phyloP scores from a whole-genome alignment of 768 basidiomycete species.

The Rhizopogon roseolus region DNA sequence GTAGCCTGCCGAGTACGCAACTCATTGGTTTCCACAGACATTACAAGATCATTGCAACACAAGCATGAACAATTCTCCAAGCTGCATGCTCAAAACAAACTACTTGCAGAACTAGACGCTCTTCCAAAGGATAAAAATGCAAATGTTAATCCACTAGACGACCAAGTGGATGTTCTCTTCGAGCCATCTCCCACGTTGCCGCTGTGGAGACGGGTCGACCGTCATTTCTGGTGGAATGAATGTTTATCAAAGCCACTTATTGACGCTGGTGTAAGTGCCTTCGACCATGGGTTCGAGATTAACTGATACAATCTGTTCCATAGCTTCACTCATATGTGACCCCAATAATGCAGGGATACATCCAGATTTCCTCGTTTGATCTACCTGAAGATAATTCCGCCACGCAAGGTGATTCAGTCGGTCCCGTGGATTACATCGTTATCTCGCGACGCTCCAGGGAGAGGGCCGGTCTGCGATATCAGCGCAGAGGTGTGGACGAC shows the following conservation, averaged over 20 bases:
- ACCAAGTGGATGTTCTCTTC: constrained; percentile 45
- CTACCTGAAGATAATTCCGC: constrained; percentile 40
- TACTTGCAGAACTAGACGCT: constrained; percentile 60
- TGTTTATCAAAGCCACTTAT: constrained; percentile 80
- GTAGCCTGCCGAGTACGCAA: not conserved
- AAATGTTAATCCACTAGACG: constrained; percentile 19
- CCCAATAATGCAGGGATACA: constrained; percentile 92
- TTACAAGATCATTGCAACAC: constrained; percentile 78
- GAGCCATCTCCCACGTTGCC: constrained; percentile 80
- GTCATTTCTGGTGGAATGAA: constrained; percentile 97
- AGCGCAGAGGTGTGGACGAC: constrained; percentile 91
- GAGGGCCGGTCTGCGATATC: constrained; percentile 90
- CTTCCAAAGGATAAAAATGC: constrained; percentile 27
- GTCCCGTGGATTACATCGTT: constrained; percentile 69
- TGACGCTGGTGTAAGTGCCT: constrained; percentile 69
- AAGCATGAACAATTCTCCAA: constrained; percentile 66
- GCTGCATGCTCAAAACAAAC: constrained; percentile 50
- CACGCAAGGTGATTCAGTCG: constrained; percentile 32
- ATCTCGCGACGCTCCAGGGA: constrained; percentile 85
- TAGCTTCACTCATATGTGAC: constrained; percentile 82
- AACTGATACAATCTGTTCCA: not conserved
- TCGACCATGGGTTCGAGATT: not conserved
- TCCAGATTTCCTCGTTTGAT: constrained; percentile 67
- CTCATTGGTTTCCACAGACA: constrained; percentile 40
- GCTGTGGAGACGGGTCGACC: constrained; percentile 87